phyloP scores from a whole-genome alignment of 495 filamentous ascomycete genomes.

The Penicillium angulare region DNA sequence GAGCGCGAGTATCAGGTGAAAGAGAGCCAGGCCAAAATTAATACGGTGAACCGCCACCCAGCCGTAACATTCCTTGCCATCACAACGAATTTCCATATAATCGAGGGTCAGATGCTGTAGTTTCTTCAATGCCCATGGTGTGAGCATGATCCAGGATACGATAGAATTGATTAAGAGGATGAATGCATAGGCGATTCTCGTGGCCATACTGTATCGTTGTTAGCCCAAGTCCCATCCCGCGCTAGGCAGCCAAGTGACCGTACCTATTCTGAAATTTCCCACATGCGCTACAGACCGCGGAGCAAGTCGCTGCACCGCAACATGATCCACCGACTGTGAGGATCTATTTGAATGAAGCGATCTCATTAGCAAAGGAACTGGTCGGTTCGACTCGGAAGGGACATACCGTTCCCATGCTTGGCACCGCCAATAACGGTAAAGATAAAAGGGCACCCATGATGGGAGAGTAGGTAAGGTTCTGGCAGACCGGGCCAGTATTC shows the following conservation, averaged over 20 bases:
- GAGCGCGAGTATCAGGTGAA: slow-evolving; percentile 82
- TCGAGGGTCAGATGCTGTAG: slow-evolving; percentile 86
- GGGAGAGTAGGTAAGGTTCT: background rate
- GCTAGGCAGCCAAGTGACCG: background rate
- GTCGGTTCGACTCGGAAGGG: slow-evolving; percentile 2
- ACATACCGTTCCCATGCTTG: slow-evolving; percentile 81
- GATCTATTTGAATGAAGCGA: slow-evolving; percentile 49
- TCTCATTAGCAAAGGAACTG: slow-evolving; percentile 27
- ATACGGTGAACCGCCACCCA: slow-evolving; percentile 96
- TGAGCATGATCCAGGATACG: slow-evolving; percentile 98
- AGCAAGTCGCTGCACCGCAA: slow-evolving; percentile 93
- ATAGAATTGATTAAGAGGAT: slow-evolving; percentile 96
- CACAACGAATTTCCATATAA: slow-evolving; percentile 90
- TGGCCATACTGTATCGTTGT: slow-evolving; percentile 71
- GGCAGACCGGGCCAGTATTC: background rate
- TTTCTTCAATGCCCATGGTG: slow-evolving; percentile 96
- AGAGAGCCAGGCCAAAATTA: slow-evolving; percentile 93
- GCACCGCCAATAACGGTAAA: slow-evolving; percentile 82
- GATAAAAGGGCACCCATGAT: slow-evolving; percentile 88
- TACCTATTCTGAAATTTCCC: slow-evolving; percentile 97
- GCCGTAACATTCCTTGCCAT: slow-evolving; percentile 87
- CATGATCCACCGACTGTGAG: slow-evolving; percentile 77
- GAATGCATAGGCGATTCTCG: slow-evolving; percentile 94
- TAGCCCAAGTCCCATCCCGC: slow-evolving; percentile 7
- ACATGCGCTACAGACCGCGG: slow-evolving; percentile 88